Evolutionary conservation across 1,284 basidiomycete species (phyloP).

Genomic region (Apiotrichum laibachii): DNA sequence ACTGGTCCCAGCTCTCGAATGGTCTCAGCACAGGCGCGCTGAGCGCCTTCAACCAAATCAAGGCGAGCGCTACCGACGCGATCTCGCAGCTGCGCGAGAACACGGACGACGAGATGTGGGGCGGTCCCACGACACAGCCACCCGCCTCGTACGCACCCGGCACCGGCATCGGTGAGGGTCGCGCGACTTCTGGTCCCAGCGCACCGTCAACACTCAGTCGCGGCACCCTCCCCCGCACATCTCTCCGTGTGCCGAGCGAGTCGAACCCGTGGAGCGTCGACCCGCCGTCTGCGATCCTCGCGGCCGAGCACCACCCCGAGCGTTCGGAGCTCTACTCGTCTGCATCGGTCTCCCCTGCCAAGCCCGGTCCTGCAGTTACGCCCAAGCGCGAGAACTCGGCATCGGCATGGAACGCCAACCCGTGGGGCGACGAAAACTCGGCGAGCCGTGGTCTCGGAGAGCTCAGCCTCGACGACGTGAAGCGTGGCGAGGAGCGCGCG

Average conservation of each 20-base stretch:
- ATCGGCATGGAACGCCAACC: constrained; percentile 15
- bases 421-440: constrained; percentile 21
- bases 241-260: constrained; percentile 18
- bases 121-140: neutral
- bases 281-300: constrained; percentile 1
- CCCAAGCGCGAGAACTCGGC: neutral
- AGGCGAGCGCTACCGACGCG: constrained; percentile 42
- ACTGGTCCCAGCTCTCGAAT: constrained; percentile 42
- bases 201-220: too few relatives aligned
- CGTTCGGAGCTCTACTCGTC: neutral
- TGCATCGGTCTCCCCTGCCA: neutral
- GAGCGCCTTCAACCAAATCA: constrained; percentile 41
- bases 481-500: neutral
- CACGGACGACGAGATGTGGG: constrained; percentile 26
- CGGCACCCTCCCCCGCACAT: neutral
- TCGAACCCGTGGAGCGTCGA: constrained; percentile 26
- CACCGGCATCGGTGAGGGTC: constrained; percentile 29
- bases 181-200: neutral
- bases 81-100: constrained; percentile 36
- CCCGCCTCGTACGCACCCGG: constrained; percentile 16
- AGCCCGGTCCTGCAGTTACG: neutral
- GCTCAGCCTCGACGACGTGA: constrained; percentile 11
- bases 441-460: constrained; percentile 11
- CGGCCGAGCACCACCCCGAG: neutral
- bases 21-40: constrained; percentile 45